Base-by-base conservation (phyloP, 257 asterid species). In the Ocimum tenuiflorum region DNA sequence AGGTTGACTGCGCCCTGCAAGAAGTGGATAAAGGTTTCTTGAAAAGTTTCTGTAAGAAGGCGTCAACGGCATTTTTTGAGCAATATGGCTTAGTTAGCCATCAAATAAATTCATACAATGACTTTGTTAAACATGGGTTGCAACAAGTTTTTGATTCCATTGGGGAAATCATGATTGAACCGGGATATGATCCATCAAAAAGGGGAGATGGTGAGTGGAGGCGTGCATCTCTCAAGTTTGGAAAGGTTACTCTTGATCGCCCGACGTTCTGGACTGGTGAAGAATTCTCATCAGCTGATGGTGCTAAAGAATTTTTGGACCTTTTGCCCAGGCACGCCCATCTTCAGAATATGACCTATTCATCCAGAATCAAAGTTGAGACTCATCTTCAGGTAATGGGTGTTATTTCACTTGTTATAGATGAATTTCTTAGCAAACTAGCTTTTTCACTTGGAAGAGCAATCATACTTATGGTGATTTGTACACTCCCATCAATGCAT, bases 281-380 rank as follows among this genome's bases (percentile, higher is more conserved):
- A 4, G 84, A 77, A 71, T 89, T 85, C 61, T 22, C 80, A 3
- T 14, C 74, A 0, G 66, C 46, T 19, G 94, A 90, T 1, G 83
- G 87, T 17, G 85, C 79, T 13, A 73, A 79, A 41, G 83, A 74
- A 58, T 69, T 55, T 51, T 47, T 85, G 77, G 71, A 78, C 2
- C 68, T 90, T 83, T 72, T 56, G 38, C 99, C 99, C 13, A 70
- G 94, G 24, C 96, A 94, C 76, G 99, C 97, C 14, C 96, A 94
- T 67, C 94, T 94, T 55, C 96, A 86, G 76, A 86, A 88, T 74
- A 88, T 88, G 96, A 86, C 97, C 4, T 94, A 94, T 70, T 73
- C 99, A 7, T 70, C 97, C 33, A 86, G 76, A 81, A 88, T 94
- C 45, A 78, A 47, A 46, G 95, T 88, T 20, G 80, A 90, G 70